Percentiles rank a stretch among this genome's conserved stretches.
Evolutionary conservation across 1,139 yeast species (phyloP).

Genomic region (Magnusiomyces sp.): DNA sequence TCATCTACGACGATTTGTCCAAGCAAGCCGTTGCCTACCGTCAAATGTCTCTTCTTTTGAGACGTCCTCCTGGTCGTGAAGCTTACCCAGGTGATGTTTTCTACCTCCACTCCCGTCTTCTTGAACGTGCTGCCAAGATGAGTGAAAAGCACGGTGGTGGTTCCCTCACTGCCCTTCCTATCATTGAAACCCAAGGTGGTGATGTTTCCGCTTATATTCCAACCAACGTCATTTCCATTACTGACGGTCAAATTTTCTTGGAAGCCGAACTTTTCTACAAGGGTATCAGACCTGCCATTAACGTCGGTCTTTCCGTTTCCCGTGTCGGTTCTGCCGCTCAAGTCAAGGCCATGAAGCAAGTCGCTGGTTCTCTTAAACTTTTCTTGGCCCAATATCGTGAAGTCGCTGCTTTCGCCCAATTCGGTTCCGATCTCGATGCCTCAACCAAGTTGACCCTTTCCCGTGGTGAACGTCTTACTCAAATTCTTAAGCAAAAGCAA

Average conservation of each 20-base stretch:
- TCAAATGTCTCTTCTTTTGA: conserved; percentile 94
- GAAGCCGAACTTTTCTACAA: conserved; percentile 99
- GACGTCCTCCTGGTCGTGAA: conserved; percentile 97
- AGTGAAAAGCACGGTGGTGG: conserved; percentile 84
- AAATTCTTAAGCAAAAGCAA: conserved; percentile 97
- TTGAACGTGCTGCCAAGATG: conserved; percentile 98
- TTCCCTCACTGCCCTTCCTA: conserved; percentile 92
- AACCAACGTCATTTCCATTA: conserved; percentile 93
- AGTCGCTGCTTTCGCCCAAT: conserved; percentile 99
- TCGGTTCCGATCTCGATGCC: conserved; percentile 99
- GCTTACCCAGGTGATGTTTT: conserved; percentile 97
- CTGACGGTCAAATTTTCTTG: conserved; percentile 97
- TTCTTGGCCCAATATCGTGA: conserved; percentile 99
- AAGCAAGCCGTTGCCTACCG: conserved; percentile 99
- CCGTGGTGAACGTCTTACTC: conserved; percentile 99
- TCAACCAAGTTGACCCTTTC: conserved; percentile 97
- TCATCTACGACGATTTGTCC: conserved; percentile 95
- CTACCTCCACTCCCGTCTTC: conserved; percentile 92
- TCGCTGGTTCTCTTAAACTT: conserved; percentile 99
- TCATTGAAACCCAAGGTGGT: conserved; percentile 98
- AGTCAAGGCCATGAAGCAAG: conserved; percentile 99
- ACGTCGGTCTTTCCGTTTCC: conserved; percentile 99
- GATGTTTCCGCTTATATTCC: conserved; percentile 98
- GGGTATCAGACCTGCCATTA: conserved; percentile 99
- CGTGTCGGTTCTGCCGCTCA: conserved; percentile 99